Conservation (phyloP, 371 early-diverging fungal genomes). For the Rhizopus stolonifer region DNA sequence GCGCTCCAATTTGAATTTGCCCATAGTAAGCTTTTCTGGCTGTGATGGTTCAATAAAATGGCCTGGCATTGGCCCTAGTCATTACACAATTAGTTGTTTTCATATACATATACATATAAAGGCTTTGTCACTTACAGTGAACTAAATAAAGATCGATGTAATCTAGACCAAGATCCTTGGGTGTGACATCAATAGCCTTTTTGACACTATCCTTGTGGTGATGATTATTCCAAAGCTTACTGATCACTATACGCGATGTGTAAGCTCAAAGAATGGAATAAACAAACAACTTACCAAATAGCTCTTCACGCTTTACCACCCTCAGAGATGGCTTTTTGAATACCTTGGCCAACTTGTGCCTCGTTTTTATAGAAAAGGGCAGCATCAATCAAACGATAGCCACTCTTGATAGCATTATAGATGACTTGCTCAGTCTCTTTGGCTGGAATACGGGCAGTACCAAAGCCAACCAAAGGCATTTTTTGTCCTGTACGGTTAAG, state of each 20-base stretch:
- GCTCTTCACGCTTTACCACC: slow-evolving; percentile 64
- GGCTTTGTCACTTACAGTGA: slow-evolving; percentile 50
- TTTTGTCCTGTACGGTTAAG: slow-evolving; percentile 44
- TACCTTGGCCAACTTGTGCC: slow-evolving; percentile 62
- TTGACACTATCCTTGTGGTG: slow-evolving; percentile 51
- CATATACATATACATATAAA: slow-evolving; percentile 53
- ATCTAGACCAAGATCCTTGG: slow-evolving; percentile 53
- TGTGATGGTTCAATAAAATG: slow-evolving; percentile 22
- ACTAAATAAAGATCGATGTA: slow-evolving; percentile 72
- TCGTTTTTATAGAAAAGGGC: slow-evolving; percentile 66
- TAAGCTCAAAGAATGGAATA: too few species aligned
- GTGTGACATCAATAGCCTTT: slow-evolving; percentile 47
- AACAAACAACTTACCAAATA: slow-evolving; percentile 40
- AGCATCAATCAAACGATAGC: slow-evolving; percentile 49
- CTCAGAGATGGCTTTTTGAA: slow-evolving; percentile 50
- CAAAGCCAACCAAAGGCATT: slow-evolving; percentile 49
- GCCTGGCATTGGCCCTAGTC: slow-evolving; percentile 29
- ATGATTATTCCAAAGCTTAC: slow-evolving; percentile 71
- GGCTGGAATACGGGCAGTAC: slow-evolving; percentile 37
- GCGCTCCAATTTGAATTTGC: slow-evolving; percentile 21
- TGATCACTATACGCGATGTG: slow-evolving; percentile 55
- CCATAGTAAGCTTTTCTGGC: slow-evolving; percentile 20
- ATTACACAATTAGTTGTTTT: slow-evolving; percentile 1
- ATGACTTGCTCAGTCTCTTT: slow-evolving; percentile 38
- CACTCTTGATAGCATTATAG: slow-evolving; percentile 54